Base-by-base conservation (phyloP, 2,329 filamentous ascomycete genomes). In the Aspergillus melleus region DNA sequence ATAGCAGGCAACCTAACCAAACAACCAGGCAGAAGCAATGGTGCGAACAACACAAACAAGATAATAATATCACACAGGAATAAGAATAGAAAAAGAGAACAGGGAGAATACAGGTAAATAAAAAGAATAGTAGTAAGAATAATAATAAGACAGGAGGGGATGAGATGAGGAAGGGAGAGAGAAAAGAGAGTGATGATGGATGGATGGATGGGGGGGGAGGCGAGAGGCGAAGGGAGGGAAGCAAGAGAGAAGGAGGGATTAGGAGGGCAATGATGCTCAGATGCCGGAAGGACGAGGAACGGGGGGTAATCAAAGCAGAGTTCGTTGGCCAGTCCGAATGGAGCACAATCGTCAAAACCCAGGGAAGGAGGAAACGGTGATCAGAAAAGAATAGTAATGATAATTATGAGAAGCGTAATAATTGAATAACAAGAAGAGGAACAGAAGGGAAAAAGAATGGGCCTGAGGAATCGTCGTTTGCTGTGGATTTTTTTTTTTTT, bases 281-380 rank as follows among this genome's bases (percentile, higher is more conserved):
- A 54, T 54, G 52, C 19, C 32, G 60, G 57, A 57, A 59, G 52
- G 58, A 57, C 57, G 50, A 55, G 46, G 50, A 54, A 57, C 58
- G 57, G 20, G 10, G 32, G 57, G 60, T 63, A 64, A 63, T 64
- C 61, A 63, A 44, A 52, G 51, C 30, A 54, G 29, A 61, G 55
- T 55, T 63, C 56, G 61, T 63, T 64, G 62, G 61, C 60, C 61
- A 61, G 62, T 60, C 51, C 22, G n/a, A 44, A 57, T 57, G 51
- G 46, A 52, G 47, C 44, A 57, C 36, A 29, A 42, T 42, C 30
- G 39, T 29, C 30, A 54, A 12, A 20, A 44, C 46, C 44, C 49
- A 49, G 56, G 50, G 53, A 51, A 51, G 60, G 61, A 60, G 47
- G 49, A 52, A 61, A 61, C 59, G 46, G 60, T 49, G 55, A 63